A percentile compares a stretch with the other conserved stretches of the same genome.
phyloP scores from a whole-genome alignment of 2,329 filamentous ascomycete species.

The Aspergillus sp. region DNA sequence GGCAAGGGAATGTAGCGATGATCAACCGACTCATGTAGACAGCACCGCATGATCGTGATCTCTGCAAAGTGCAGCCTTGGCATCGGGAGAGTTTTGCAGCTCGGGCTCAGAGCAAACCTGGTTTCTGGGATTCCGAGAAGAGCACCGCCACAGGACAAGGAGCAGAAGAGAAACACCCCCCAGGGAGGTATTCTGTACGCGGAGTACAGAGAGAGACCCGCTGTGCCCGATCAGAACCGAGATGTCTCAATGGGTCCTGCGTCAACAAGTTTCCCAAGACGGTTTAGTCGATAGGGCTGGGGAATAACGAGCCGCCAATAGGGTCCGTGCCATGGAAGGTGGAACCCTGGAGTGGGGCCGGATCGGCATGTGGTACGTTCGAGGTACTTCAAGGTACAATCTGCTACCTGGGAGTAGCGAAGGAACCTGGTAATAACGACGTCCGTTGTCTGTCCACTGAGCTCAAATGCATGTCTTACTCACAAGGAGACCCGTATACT shows the following conservation, averaged over 20 bases:
- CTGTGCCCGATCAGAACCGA: not conserved
- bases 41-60: no score
- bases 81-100: conserved; percentile 11
- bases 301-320: conserved; percentile 11
- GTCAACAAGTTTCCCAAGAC: conserved; percentile 1
- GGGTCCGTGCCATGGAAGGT: conserved; percentile 9
- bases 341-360: conserved; percentile 11
- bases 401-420: no score
- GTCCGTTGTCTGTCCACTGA: no score
- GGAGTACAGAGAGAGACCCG: not conserved
- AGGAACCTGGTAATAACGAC: no score
- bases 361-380: conserved; percentile 5
- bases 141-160: not conserved
- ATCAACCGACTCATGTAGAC: no score
- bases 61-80: conserved; percentile 1
- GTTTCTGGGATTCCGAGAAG: conserved; percentile 14
- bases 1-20: no score
- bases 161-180: no score
- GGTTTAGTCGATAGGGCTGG: not conserved
- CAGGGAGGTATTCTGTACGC: no score
- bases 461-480: no score
- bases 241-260: not conserved
- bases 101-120: conserved; percentile 9
- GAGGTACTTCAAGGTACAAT: no score
- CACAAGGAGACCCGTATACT: no score